These are phyloP conservation scores for Chlamydomonas urium DNA, from an alignment of 139 green algal genomes.

Conservation along the genomic window DNA sequence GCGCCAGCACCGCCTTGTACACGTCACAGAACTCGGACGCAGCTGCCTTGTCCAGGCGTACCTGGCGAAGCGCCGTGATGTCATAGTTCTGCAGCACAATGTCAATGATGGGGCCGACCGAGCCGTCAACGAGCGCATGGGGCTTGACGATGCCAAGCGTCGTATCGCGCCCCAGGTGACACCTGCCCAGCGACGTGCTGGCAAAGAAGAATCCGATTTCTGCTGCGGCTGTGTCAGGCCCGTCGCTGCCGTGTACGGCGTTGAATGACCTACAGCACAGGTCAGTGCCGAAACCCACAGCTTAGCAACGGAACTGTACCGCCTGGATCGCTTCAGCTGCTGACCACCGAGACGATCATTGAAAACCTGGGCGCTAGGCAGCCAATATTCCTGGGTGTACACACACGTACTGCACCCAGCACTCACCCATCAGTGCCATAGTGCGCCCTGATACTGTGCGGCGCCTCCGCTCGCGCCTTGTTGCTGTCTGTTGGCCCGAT, in stretches of 20 bases:
- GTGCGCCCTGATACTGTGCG: conserved; percentile 53
- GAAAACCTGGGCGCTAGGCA: too few relatives aligned
- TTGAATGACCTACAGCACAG: conserved; percentile 39
- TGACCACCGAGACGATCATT: too few relatives aligned
- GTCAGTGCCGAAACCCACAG: too few relatives aligned
- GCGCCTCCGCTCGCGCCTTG: conserved; percentile 49
- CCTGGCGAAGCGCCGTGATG: conserved; percentile 8
- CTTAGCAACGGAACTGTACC: too few relatives aligned
- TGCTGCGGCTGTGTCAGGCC: conserved; percentile 49
- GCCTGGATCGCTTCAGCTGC: too few relatives aligned
- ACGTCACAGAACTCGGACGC: conserved; percentile 49
- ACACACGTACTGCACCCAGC: too few relatives aligned
- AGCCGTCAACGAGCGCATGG: conserved; percentile 52
- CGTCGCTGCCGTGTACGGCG: conserved; percentile 69
- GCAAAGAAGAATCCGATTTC: conserved; percentile 73
- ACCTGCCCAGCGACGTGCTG: conserved; percentile 28
- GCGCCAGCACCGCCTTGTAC: conserved; percentile 54
- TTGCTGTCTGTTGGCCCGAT: conserved; percentile 42
- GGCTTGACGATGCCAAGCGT: conserved; percentile 72
- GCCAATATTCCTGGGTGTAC: too few relatives aligned
- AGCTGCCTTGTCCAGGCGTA: conserved; percentile 3
- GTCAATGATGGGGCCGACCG: conserved; percentile 38
- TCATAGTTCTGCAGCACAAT: conserved; percentile 11
- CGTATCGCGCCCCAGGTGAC: conserved; percentile 30
- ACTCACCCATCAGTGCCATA: conserved; percentile 50